Base-by-base conservation (phyloP, 805 yeast genomes). In the Candida hungchunana region DNA sequence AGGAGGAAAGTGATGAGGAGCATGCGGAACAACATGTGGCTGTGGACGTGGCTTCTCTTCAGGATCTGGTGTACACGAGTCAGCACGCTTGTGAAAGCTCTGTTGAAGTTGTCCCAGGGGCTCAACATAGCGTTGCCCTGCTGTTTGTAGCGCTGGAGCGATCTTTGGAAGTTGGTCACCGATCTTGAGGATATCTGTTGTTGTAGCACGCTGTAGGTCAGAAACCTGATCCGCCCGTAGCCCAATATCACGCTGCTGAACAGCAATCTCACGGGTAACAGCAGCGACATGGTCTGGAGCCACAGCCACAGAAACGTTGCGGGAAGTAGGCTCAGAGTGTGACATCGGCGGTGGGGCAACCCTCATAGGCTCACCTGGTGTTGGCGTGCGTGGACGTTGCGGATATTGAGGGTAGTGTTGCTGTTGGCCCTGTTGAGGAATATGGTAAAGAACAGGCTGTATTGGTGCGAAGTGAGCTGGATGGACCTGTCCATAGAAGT, bases 91-190 rank as follows among this genome's bases (percentile, higher is more conserved):
- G 7, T 24, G 31, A 29, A 51, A 53, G 24, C 44, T 53, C 25
- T 46, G 48, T 15, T 47, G 50, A 0, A 51, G 29, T 2, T 39
- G 32, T 1, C 22, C 22, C 13, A 51, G 18, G 6, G 42, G 37
- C 11, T 46, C 55, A 13, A 34, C 23, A 29, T 40, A 45, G 14
- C 36, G 39, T 1, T 29, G 31, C 5, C 39, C 44, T 11, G 31
- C 34, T 6, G 19, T 20, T 24, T 39, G 31, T 12, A 50, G 27
- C 1, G 40, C 41, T 7, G 56, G 59, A 3, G 47, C 52, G n/a
- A 54, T 35, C 23, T 46, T 49, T 0, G 59, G 59, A 5, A 48
- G 34, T 10, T 44, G 37, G 18, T 50, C 58, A 13, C 54, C 40
- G 16, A 54, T 44, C 29, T 33, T 47, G 12, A 52, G 13, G 1